Evolutionary conservation across 2,329 filamentous ascomycete species (phyloP), one percentile per base, ranked within the genome.

Genomic region (Ilyonectria robusta): DNA sequence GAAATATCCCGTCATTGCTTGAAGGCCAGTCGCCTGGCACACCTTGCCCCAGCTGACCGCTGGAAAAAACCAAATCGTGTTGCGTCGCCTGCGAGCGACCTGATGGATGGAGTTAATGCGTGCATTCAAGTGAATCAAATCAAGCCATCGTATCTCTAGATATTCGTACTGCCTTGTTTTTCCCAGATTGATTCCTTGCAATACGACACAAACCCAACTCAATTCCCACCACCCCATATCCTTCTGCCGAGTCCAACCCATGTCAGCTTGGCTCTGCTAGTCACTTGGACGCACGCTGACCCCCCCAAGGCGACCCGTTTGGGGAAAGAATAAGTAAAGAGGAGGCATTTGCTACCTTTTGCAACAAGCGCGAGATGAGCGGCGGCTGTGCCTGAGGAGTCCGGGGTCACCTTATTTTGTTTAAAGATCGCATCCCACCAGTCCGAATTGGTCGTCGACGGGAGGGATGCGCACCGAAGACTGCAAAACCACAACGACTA

Each of bases 1-100:
- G 65, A 62, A 56, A 55, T 47, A 55, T 29, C 42, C 46, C 17
- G 21, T 54, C 23, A 33, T 33, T 47, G 47, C 23, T 50, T 50
- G 13, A 17, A 31, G 26, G 47, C 47, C 7, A 50, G 23, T 50
- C 47, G 47, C 26, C 47, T 17, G 15, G 21, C 21, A 29, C 46
- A 17, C 47, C 47, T 26, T 26, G 26, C 26, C 4, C 26, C 26
- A 31, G 15, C 4, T 23, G 15, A 31, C 50, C 31, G 5, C 17
- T 33, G n/a, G 8, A 35, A 35, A 15, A 37, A 35, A 4, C n/a
- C n/a, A 46, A 21, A 21, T 21, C 6, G 19, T 6, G 37, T 13
- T 15, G 13, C 6, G 37, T 40, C n/a, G n/a, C 40, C 15, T 42
- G 15, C 40, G n/a, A 17, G 40, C 3, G 15, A 8, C 40, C 6